Evolutionary conservation across 1,284 basidiomycete genomes (phyloP).

Genomic region (Trichosporon asahii): DNA sequence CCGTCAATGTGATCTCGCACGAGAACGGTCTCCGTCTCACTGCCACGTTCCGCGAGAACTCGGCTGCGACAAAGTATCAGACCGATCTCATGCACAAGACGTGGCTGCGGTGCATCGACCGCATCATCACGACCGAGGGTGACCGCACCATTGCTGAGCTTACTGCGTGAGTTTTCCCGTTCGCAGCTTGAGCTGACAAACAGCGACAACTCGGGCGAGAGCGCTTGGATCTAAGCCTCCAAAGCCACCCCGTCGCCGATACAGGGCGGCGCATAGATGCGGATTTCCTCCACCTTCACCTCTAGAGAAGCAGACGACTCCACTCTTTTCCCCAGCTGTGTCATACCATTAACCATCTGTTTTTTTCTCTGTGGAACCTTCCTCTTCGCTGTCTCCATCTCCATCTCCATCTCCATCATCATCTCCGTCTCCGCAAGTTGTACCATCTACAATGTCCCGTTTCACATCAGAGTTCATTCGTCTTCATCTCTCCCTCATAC

Average conservation of each 20-base stretch:
- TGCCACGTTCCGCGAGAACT: slow-evolving; percentile 32
- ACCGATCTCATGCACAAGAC: slow-evolving; percentile 13
- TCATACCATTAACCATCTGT: background rate
- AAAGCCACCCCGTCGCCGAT: background rate
- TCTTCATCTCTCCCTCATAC: background rate
- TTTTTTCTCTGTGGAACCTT: background rate
- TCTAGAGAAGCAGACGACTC: background rate
- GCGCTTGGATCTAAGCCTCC: background rate
- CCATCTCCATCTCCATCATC: background rate
- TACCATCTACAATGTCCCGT: background rate
- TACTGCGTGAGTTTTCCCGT: slow-evolving; percentile 1
- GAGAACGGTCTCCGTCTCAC: slow-evolving; percentile 32
- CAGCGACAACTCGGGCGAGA: slow-evolving; percentile 8
- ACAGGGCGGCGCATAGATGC: background rate
- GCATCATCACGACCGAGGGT: slow-evolving; percentile 13
- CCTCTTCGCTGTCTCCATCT: background rate
- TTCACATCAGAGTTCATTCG: background rate
- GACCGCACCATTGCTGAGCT: slow-evolving; percentile 16
- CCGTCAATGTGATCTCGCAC: slow-evolving; percentile 31
- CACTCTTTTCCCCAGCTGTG: background rate
- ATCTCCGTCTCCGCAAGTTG: background rate
- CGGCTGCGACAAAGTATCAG: slow-evolving; percentile 20
- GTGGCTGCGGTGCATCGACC: slow-evolving; percentile 16
- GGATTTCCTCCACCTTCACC: background rate
- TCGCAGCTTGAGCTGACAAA: background rate